Percentiles rank a stretch among this genome's conserved stretches.
phyloP scores from a whole-genome alignment of 495 filamentous ascomycete genomes.

The Lineolata rhizophorae region DNA sequence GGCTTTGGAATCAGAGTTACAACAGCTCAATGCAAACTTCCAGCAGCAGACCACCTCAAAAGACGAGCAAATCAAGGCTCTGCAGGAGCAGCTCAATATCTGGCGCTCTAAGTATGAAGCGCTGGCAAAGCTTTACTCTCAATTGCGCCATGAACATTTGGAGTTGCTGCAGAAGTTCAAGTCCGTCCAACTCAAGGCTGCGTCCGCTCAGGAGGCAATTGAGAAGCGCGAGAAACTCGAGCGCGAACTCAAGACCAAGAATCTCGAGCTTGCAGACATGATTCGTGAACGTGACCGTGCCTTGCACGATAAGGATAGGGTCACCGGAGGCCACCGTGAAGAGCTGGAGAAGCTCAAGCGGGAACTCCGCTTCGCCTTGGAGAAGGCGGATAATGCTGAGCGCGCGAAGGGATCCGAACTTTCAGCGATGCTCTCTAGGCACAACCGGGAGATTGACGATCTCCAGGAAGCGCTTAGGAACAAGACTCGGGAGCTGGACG shows the following conservation, averaged over 20 bases:
- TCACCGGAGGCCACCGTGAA: slow-evolving; percentile 69
- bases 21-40: slow-evolving; percentile 58
- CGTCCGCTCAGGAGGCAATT: slow-evolving; percentile 91
- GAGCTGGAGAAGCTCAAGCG: slow-evolving; percentile 91
- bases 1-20: slow-evolving; percentile 70
- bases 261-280: slow-evolving; percentile 94
- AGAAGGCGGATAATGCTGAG: slow-evolving; percentile 84
- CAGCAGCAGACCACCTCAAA: slow-evolving; percentile 70
- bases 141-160: slow-evolving; percentile 84
- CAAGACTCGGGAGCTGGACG: slow-evolving; percentile 78
- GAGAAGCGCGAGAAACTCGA: slow-evolving; percentile 86
- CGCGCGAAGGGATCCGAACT: slow-evolving; percentile 83
- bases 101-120: slow-evolving; percentile 96
- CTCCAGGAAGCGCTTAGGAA: slow-evolving; percentile 78
- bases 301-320: slow-evolving; percentile 75
- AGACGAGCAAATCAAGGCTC: slow-evolving; percentile 22
- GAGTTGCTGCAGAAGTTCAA: slow-evolving; percentile 91
- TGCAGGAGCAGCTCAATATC: slow-evolving; percentile 37
- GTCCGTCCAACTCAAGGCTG: slow-evolving; percentile 81
- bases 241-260: slow-evolving; percentile 96
- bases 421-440: slow-evolving; percentile 78
- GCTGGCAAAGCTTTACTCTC: slow-evolving; percentile 88
- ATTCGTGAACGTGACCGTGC: slow-evolving; percentile 90
- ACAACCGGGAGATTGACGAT: slow-evolving; percentile 92
- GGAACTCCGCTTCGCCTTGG: slow-evolving; percentile 81